Evolutionary conservation across 208 protist genomes (phyloP), one percentile per base, ranked within the genome.

Genomic region (Hexamita inflata): DNA sequence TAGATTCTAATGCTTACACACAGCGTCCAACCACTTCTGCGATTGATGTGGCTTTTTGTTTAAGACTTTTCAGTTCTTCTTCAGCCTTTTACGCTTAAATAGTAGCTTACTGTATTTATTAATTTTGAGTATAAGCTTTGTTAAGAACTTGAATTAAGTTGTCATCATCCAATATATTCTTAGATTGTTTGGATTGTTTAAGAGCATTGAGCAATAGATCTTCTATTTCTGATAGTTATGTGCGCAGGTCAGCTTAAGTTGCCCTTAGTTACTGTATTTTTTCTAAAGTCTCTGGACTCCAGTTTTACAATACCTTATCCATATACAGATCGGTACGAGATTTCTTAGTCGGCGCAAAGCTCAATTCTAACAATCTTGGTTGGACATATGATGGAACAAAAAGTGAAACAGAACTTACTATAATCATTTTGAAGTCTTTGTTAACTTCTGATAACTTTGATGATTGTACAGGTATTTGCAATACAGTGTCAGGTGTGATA

Each of bases 301-400:
- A 70, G 4, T 70, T 34, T 2, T n/a, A 15, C 38, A 70, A 34
- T 45, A 70, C 42, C 15, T 19, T 29, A 13, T 70, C 35, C 4
- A 45, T 70, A 38, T 70, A 70, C 7, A 57, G 64, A 7, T 70
- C 38, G 38, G 9, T 45, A 15, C n/a, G 9, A 45, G 64, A 70
- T 34, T 70, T 45, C 9, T 45, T 35, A 9, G 64, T 70, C 7
- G 64, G 64, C 42, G 64, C 64, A 70, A 49, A 70, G 4, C 19
- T 45, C 28, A 70, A 19, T 70, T 49, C 38, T 2, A 70, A 34
- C 28, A 70, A 7, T 11, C 42, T 35, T 4, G 11, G 9, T 15
- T n/a, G 38, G 26, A 70, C 7, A 45, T 70, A 15, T 70, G 7
- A 7, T 15, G 9, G 32, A 11, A 70, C 40, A n/a, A 32, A n/a